These are phyloP conservation scores for Nidula microcarpa DNA, from an alignment of 768 basidiomycete species.

Conservation along the genomic window DNA sequence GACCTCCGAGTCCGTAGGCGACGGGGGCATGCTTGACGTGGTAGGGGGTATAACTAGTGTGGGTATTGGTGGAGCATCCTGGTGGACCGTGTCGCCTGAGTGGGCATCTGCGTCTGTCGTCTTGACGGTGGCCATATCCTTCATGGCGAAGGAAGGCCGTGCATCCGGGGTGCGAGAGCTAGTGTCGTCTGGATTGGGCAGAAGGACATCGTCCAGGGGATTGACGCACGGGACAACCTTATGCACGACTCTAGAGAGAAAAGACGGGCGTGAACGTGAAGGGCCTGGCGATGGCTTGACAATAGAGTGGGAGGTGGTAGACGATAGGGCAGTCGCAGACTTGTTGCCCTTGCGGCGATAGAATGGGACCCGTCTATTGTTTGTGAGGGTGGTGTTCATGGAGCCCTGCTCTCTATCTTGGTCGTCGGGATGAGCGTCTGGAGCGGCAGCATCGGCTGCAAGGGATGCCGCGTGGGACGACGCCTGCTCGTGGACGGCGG, in stretches of 20 bases:
- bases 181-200: slow-evolving; percentile 27
- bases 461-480: slow-evolving; percentile 11
- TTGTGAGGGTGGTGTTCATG: slow-evolving; percentile 33
- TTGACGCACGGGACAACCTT: slow-evolving; percentile 68
- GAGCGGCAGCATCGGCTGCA: slow-evolving; percentile 7
- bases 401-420: slow-evolving; percentile 37
- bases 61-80: background rate
- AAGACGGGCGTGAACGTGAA: slow-evolving; percentile 38
- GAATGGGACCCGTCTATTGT: slow-evolving; percentile 35
- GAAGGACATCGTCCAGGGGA: slow-evolving; percentile 37
- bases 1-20: slow-evolving; percentile 25
- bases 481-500: background rate
- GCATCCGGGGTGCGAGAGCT: slow-evolving; percentile 12
- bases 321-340: slow-evolving; percentile 26
- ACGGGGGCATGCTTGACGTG: slow-evolving; percentile 13
- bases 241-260: slow-evolving; percentile 61
- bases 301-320: slow-evolving; percentile 26
- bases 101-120: background rate
- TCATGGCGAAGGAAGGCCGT: slow-evolving; percentile 14
- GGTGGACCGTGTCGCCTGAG: background rate
- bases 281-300: slow-evolving; percentile 21
- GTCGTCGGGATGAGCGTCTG: slow-evolving; percentile 18
- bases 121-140: slow-evolving; percentile 6
- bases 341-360: slow-evolving; percentile 40
- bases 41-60: background rate